Conservation (phyloP, 768 basidiomycete genomes). For the Tremella mesenterica region DNA sequence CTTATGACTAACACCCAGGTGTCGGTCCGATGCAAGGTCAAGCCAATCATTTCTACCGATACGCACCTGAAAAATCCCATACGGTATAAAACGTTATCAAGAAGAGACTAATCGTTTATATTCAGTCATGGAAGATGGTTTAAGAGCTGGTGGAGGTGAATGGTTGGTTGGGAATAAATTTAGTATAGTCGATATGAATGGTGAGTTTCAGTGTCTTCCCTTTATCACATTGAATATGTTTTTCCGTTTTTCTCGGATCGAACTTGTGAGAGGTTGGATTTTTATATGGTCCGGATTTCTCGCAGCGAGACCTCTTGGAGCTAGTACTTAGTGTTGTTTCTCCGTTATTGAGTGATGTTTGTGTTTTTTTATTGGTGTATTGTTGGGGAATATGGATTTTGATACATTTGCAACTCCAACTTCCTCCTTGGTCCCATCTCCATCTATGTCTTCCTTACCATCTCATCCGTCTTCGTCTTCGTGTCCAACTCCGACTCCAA, state of each 20-base stretch:
- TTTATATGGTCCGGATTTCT: not conserved
- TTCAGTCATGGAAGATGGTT: conserved; percentile 68
- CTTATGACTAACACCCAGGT: conserved; percentile 4
- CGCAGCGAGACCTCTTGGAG: no score
- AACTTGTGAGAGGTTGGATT: no score
- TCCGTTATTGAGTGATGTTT: no score
- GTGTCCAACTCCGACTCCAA: no score
- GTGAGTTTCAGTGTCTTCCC: no score
- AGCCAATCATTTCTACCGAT: conserved; percentile 64
- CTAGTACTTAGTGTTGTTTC: no score
- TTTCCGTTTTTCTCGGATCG: no score
- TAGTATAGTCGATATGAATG: conserved; percentile 52
- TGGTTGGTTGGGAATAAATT: conserved; percentile 69
- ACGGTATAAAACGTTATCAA: conserved; percentile 54
- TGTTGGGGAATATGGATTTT: no score
- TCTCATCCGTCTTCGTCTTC: no score
- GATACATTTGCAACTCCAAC: no score
- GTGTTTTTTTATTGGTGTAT: no score
- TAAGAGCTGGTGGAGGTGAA: conserved; percentile 53
- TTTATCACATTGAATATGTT: no score
- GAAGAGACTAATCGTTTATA: conserved; percentile 78
- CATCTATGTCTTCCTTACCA: not conserved
- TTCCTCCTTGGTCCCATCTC: not conserved
- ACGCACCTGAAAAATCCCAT: conserved; percentile 43
- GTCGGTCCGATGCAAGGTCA: conserved; percentile 74